Base-by-base conservation (phyloP, 352 stramenopile genomes). In the Globisporangium emineosum region DNA sequence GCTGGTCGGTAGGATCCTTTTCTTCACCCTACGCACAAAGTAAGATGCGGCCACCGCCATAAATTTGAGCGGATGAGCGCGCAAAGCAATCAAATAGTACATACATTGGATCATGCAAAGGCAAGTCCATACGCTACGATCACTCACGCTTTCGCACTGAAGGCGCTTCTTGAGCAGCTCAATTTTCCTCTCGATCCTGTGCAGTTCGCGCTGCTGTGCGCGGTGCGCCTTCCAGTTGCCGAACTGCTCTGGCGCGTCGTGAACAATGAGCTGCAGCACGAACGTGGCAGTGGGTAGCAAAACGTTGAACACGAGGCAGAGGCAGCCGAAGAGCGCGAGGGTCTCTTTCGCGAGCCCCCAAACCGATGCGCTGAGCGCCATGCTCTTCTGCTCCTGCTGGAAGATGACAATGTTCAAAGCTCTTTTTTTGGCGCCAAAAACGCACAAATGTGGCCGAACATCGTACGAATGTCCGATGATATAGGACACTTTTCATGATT, bases 271-370 rank as follows among this genome's bases (percentile, higher is more conserved):
- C 47, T 70, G 74, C 47, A 79, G 47, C 0, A 70, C 50, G 51
- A 75, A 64, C 35, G 40, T 70, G 23, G 77, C 35, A 25, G 70
- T 37, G 7, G 76, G 76, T 42, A 84, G 56, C 19, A 80, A 17
- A 55, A 87, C 59, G 60, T 78, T 79, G 56, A 75, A 66, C 21
- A 85, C 59, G 63, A 78, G 49, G 52, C 70, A 83, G 49, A 81
- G 57, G 35, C 79, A 72, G 29, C 79, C 79, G 52, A 83, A 77
- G 50, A 86, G 53, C 37, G 79, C 77, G 50, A 85, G 27, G 32
- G 78, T 56, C 49, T 88, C 73, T 29, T 70, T 56, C 29, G 60
- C 65, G 37, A 88, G 54, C 61, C 33, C 49, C 33, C 56, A 56
- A 33, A 67, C 19, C 56, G 33, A 27, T 19, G 40, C 21, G 45